phyloP scores from a whole-genome alignment of 2,329 filamentous ascomycete genomes.

The Zymoseptoria pseudotritici region DNA sequence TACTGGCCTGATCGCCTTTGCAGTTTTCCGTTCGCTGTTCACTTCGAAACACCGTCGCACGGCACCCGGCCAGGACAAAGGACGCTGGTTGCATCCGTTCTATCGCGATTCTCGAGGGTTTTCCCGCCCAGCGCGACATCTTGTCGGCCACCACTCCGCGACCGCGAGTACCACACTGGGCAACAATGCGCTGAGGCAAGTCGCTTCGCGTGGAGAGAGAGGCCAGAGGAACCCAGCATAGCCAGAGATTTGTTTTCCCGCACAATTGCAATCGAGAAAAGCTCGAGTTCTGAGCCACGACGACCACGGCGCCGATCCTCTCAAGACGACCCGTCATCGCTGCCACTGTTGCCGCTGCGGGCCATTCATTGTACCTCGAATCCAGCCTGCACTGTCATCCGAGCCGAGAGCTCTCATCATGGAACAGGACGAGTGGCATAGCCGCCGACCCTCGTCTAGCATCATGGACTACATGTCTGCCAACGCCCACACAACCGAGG shows the following conservation, averaged over 20 bases:
- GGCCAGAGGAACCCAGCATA: neutral
- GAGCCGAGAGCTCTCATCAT: neutral
- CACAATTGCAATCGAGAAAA: neutral
- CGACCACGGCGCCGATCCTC: neutral
- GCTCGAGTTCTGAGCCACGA: neutral
- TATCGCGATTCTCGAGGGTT: neutral
- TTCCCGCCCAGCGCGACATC: neutral
- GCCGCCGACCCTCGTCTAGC: constrained; percentile 18
- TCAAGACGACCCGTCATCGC: neutral
- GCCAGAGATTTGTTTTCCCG: neutral
- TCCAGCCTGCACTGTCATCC: neutral
- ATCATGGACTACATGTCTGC: constrained; percentile 26
- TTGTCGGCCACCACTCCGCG: neutral
- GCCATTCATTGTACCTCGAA: neutral
- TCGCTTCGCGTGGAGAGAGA: neutral
- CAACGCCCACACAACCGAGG: constrained; percentile 11
- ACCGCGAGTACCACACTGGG: neutral
- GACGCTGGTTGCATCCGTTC: neutral
- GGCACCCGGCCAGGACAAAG: neutral
- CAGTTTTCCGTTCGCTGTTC: neutral
- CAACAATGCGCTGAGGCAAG: neutral
- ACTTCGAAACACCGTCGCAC: neutral
- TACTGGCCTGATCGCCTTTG: neutral
- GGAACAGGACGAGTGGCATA: neutral
- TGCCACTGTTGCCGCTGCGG: neutral